These are phyloP conservation scores for Fusarium siculi DNA, from an alignment of 2,329 filamentous ascomycete genomes.

Conservation along the genomic window DNA sequence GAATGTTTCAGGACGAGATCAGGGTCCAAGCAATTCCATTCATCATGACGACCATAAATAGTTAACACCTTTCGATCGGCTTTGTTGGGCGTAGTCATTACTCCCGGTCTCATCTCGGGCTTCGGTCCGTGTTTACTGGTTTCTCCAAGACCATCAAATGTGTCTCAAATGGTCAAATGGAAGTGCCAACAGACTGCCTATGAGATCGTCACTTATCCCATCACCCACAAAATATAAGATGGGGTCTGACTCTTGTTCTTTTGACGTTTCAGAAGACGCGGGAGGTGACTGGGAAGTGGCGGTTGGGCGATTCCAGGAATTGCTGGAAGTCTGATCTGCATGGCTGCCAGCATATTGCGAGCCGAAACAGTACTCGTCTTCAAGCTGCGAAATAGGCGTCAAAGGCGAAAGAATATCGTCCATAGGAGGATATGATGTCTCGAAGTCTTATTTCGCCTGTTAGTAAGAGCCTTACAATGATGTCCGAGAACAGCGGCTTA, in stretches of 20 bases:
- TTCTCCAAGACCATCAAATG: not conserved
- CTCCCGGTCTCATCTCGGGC: not conserved
- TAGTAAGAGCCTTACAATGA: not conserved
- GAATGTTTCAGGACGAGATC: not conserved
- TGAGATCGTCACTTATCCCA: not conserved
- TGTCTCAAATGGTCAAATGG: conserved; percentile 2
- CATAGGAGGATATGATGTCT: not conserved
- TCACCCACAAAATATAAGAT: no score
- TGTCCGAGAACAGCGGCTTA: no score
- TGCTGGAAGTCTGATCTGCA: not conserved
- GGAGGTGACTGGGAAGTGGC: not conserved
- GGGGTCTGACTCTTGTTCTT: not conserved
- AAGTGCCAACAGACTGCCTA: not conserved
- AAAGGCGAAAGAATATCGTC: not conserved
- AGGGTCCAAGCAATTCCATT: no score
- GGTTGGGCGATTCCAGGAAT: not conserved
- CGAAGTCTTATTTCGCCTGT: not conserved
- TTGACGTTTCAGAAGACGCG: rapidly evolving
- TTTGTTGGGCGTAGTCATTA: no score
- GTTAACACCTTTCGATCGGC: no score
- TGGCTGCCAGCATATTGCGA: not conserved
- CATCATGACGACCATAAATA: not conserved
- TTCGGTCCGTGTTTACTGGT: not conserved
- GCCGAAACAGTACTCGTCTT: not conserved
- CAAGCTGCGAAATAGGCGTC: not conserved